Conservation (phyloP, 192 early-diverging fungal species). For the Linnemannia exigua region DNA sequence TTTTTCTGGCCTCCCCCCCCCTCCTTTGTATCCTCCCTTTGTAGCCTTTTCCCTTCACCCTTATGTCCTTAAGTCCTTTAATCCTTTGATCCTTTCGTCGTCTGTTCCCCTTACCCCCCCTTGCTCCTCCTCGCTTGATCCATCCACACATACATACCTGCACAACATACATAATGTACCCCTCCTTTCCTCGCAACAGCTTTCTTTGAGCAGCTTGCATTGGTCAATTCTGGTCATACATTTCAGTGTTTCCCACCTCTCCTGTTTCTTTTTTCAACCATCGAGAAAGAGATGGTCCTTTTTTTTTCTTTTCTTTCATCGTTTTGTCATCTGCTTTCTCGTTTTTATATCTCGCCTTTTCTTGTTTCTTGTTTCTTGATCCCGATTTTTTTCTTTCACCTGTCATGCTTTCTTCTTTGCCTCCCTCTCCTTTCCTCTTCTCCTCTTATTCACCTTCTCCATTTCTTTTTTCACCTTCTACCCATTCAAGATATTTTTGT, state of each 20-base stretch:
- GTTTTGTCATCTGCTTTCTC: background rate
- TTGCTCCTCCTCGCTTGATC: background rate
- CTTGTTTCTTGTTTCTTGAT: slow-evolving; percentile 12
- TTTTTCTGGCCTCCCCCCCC: background rate
- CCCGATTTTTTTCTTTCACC: too few species aligned
- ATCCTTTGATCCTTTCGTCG: background rate
- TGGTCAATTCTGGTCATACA: background rate
- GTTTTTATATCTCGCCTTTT: slow-evolving; percentile 1
- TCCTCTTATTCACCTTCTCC: too few species aligned
- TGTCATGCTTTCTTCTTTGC: too few species aligned
- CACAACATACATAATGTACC: background rate
- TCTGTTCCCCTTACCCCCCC: background rate
- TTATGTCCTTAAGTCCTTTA: background rate
- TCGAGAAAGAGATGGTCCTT: background rate
- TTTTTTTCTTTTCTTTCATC: too few species aligned
- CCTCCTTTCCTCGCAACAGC: background rate
- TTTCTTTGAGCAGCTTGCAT: background rate
- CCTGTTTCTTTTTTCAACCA: background rate
- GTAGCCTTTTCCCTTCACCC: too few species aligned
- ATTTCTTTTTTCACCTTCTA: too few species aligned
- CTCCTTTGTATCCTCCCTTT: background rate
- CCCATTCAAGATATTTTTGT: background rate
- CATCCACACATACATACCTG: background rate
- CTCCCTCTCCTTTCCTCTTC: background rate
- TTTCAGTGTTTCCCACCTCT: background rate